Base-by-base conservation (phyloP, 1,139 yeast species). In the Protomyces lactucae-debilis region DNA sequence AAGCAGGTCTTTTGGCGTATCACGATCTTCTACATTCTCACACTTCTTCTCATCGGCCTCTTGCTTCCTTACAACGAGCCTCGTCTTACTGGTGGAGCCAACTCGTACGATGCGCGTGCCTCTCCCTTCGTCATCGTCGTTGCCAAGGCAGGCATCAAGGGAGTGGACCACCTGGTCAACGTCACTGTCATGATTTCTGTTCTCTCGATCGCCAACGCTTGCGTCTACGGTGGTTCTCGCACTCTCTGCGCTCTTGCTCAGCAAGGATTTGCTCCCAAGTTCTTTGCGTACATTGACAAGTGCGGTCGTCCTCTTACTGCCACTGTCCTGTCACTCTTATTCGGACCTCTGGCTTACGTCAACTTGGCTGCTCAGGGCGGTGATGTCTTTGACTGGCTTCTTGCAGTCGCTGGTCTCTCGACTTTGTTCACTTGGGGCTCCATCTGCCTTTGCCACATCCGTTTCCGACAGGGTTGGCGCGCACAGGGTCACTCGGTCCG, bases 361-460 rank as follows among this genome's bases (percentile, higher is more conserved):
- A 71, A 72, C 53, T 90, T 90, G 39, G 89, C 95, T 43, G 82
- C 86, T 54, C 75, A 80, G 23, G 78, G 85, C 65, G 84, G 82
- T 68, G 81, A 78, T 37, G 88, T 89, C n/a, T 90, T 90, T 75
- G 79, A 78, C 70, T 90, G 97, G 97, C 78, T 90, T 72, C 78
- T 88, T 73, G 88, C 96, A 32, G 78, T 91, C 57, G 87, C 96
- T 16, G 95, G 95, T 66, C 82, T 89, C 69, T 86, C 95, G 55
- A 86, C 96, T 1, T 79, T 90, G 66, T 88, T 89, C 75, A 87
- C 95, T 5, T 89, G 96, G 95, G 84, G 84, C 51, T 84, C 92
- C 21, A 87, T 90, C 71, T 84, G 87, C 73, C 73, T 87, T 65
- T 85, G 90, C 70, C 95, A 86, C 70, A 78, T 90, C 67, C 82